Base-by-base conservation (phyloP, 257 asterid species). In the Primulina tabacum region DNA sequence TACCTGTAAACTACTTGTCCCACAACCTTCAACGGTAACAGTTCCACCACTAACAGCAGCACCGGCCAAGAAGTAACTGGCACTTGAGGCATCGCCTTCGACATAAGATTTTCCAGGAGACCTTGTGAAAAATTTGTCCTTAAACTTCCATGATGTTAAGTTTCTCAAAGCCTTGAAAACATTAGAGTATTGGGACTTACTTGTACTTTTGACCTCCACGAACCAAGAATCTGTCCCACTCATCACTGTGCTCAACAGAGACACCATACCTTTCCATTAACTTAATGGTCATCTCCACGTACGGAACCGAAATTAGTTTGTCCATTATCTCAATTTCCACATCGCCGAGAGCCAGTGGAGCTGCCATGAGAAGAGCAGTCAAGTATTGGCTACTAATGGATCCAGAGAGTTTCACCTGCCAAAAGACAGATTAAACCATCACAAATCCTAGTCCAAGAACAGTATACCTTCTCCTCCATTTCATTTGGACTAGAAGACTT, bases 81-180 rank as follows among this genome's bases (percentile, higher is more conserved):
- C 97, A 67, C 97, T 94, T n/a, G 97, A 94, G 72, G 99, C 99
- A 77, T 94, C 99, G 66, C 97, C 99, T 88, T 94, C 99, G 10
- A 94, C 99, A 55, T 79, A 91, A 62, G 96, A 92, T 55, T 91
- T 94, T 69, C 97, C 99, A 26, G 97, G 99, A 64, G 99, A 94
- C 80, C 99, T 94, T 67, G 58, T 62, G 57, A 64, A 55, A 71
- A 71, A 38, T 47, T 28, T 50, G 20, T 69, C 12, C 7, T 63
- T 77, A 28, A 55, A 66, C 33, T 71, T 50, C 57, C 3, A 18
- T 4, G 20, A 37, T 67, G 61, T 21, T 65, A 59, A 80, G 52
- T 35, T 64, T 59, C 50, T 62, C 37, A 69, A 73, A 76, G 72
- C 72, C 55, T 32, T 69, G 43, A 37, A 29, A 68, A 38, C 4